These are phyloP conservation scores for Candida rishiriensis DNA, from an alignment of 805 yeast species.

Conservation along the genomic window DNA sequence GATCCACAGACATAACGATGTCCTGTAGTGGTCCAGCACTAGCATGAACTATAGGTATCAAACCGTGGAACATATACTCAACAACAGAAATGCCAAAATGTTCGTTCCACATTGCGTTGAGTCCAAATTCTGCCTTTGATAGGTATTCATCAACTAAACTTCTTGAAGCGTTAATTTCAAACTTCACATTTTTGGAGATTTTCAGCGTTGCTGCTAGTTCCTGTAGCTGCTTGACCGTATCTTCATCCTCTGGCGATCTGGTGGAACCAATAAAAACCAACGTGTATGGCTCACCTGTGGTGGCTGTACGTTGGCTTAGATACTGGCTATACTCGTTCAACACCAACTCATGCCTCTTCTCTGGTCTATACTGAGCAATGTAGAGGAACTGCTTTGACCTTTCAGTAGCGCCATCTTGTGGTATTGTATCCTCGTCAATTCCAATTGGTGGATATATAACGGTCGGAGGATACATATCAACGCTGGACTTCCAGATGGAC, in stretches of 20 bases:
- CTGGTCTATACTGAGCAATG: slow-evolving; percentile 93
- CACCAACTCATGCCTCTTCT: slow-evolving; percentile 79
- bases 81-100: slow-evolving; percentile 98
- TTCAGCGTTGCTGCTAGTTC: slow-evolving; percentile 37
- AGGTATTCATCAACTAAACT: slow-evolving; percentile 53
- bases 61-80: slow-evolving; percentile 82
- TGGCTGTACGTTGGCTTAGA: slow-evolving; percentile 18
- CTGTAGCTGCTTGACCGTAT: slow-evolving; percentile 49
- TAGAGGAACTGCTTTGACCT: slow-evolving; percentile 46
- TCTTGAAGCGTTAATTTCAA: slow-evolving; percentile 66
- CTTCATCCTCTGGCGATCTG: slow-evolving; percentile 61
- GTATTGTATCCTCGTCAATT: slow-evolving; percentile 42
- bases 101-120: slow-evolving; percentile 99
- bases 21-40: slow-evolving; percentile 94
- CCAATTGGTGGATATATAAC: slow-evolving; percentile 90
- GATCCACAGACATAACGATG: slow-evolving; percentile 62
- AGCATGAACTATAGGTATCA: slow-evolving; percentile 86
- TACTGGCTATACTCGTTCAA: slow-evolving; percentile 60
- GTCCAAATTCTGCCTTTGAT: slow-evolving; percentile 60
- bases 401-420: slow-evolving; percentile 4
- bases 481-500: slow-evolving; percentile 54
- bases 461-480: slow-evolving; percentile 28
- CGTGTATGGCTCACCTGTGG: slow-evolving; percentile 37
- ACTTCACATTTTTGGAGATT: slow-evolving; percentile 36
- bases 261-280: slow-evolving; percentile 82